These are phyloP conservation scores for Zymoseptoria ardabiliae DNA, from an alignment of 2,329 filamentous ascomycete genomes.

Conservation along the genomic window DNA sequence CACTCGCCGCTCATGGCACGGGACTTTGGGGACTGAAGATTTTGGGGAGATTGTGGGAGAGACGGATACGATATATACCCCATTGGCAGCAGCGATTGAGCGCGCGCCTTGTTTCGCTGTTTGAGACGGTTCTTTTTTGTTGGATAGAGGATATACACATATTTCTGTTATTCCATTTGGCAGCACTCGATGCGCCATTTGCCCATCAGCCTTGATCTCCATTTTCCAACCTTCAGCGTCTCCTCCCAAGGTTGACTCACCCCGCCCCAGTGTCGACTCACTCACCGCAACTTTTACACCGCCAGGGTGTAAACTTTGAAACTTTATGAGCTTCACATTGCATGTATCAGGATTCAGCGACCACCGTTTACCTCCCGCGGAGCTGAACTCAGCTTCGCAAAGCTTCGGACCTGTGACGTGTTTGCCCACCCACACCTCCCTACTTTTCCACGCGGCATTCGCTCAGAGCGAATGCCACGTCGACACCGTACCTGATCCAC, in stretches of 20 bases:
- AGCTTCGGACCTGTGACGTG: background rate
- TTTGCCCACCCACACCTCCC: background rate
- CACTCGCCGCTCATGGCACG: background rate
- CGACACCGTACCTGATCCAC: background rate
- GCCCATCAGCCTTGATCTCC: too few relatives aligned
- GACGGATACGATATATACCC: background rate
- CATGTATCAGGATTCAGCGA: too few relatives aligned
- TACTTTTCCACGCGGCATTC: background rate
- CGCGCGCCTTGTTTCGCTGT: background rate
- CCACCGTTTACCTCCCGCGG: too few relatives aligned
- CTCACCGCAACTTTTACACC: too few relatives aligned
- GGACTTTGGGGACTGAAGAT: background rate
- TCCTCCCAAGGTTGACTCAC: too few relatives aligned
- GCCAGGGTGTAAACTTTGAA: too few relatives aligned
- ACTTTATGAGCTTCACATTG: too few relatives aligned
- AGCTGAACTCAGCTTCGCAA: too few relatives aligned
- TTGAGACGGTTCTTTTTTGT: background rate
- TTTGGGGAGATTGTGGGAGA: background rate
- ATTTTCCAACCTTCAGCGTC: too few relatives aligned
- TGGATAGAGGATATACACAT: background rate
- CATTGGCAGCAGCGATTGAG: background rate
- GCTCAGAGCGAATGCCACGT: background rate
- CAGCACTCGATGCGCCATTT: background rate
- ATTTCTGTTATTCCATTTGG: background rate
- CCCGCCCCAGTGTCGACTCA: background rate